Conservation (phyloP, 176 grass and related monocot species). For the Dactylis glomerata region DNA sequence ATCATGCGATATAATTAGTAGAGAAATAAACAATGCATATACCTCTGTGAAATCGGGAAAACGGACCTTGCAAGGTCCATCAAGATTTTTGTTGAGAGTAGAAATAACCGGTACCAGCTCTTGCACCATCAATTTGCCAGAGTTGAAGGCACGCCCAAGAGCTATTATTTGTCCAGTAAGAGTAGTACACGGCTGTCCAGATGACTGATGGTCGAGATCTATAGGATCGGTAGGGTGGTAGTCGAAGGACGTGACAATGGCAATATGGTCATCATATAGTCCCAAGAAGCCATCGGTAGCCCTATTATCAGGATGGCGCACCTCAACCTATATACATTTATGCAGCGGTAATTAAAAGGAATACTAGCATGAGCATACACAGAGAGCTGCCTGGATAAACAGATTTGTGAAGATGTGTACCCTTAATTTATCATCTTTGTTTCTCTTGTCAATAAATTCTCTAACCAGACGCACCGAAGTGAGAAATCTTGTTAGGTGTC, state of each 20-base stretch:
- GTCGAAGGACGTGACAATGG: neutral
- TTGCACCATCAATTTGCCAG: neutral
- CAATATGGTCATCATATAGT: slow-evolving; percentile 10
- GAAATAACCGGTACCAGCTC: neutral
- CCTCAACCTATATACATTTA: neutral
- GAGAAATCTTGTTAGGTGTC: slow-evolving; percentile 11
- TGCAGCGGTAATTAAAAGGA: neutral
- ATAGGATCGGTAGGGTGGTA: neutral
- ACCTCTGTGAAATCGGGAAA: neutral
- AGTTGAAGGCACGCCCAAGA: neutral
- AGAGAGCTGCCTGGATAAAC: neutral
- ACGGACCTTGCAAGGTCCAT: neutral
- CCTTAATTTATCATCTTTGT: slow-evolving; percentile 22
- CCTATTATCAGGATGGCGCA: neutral
- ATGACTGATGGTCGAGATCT: neutral
- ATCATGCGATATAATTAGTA: neutral
- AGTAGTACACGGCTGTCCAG: neutral
- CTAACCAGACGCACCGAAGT: neutral
- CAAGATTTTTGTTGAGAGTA: neutral
- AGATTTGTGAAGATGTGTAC: neutral
- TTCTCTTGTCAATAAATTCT: neutral
- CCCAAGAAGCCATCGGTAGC: neutral
- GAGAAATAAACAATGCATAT: neutral
- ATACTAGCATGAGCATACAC: neutral
- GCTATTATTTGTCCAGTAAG: neutral